Evolutionary conservation across 805 yeast species (phyloP), one percentile per base, ranked within the genome.

Genomic region (Cyberlindnera petersonii): DNA sequence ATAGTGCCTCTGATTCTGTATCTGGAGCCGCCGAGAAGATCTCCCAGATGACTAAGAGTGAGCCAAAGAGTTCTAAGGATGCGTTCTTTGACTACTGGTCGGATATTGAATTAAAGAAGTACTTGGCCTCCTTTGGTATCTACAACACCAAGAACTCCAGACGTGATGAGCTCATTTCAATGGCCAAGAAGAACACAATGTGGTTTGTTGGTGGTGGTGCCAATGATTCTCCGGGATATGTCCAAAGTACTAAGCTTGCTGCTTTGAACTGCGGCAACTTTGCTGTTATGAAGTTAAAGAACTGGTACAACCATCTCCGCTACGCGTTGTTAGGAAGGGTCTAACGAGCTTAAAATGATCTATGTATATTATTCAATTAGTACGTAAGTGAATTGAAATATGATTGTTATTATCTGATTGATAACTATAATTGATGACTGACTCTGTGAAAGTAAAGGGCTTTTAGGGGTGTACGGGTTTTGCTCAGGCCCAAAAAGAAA

Each of bases 91-190:
- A 64, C 20, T 52, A 63, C 9, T 72, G 74, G 72, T 60, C 72
- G 2, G 59, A 58, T 14, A 63, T 63, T 18, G 78, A 74, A 39
- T 53, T 74, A 40, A 58, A 47, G 31, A 44, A 60, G 13, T 73
- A 72, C 46, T 50, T 73, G 40, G 53, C 58, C 14, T 58, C 66
- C 4, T 71, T 65, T 52, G 77, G 77, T n/a, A 50, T 61, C 28
- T 56, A 60, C 13, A 40, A 59, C 22, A 45, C 58, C 5, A 54
- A 56, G 27, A 42, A 44, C 31, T 46, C 55, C 27, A 46, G 43
- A 16, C 59, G 60, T 35, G 62, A 63, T 9, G 68, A 71, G 18
- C 54, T 73, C 43, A 39, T 64, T 15, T 43, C 55, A 4, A 43
- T 58, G 38, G 74, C 74, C 8, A 67, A 66, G 43, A 56, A 62